A percentile compares a stretch with the other conserved stretches of the same genome.
These are phyloP conservation scores for Clonostachys rhizophaga DNA, from an alignment of 2,329 filamentous ascomycete genomes.

Conservation along the genomic window DNA sequence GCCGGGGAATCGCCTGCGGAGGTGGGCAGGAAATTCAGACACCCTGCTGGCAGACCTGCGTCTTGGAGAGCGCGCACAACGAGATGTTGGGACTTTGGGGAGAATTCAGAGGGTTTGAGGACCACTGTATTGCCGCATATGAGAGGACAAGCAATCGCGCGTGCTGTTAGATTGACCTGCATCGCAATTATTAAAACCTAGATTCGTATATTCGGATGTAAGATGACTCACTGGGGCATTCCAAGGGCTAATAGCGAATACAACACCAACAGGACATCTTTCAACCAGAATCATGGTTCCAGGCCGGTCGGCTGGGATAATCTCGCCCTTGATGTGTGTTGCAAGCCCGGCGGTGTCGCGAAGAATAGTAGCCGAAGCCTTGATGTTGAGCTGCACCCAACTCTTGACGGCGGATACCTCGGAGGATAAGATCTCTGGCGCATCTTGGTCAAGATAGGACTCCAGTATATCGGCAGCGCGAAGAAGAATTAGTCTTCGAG, in stretches of 20 bases:
- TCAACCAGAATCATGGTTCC: slow-evolving; percentile 55
- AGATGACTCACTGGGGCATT: slow-evolving; percentile 16
- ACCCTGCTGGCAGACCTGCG: slow-evolving; percentile 62
- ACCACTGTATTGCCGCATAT: slow-evolving; percentile 54
- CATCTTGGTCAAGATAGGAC: slow-evolving; percentile 15
- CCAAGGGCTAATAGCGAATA: slow-evolving; percentile 68
- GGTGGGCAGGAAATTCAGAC: slow-evolving; percentile 59
- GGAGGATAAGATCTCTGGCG: slow-evolving; percentile 40
- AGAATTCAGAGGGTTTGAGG: slow-evolving; percentile 57
- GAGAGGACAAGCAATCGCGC: slow-evolving; percentile 43
- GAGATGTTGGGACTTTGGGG: slow-evolving; percentile 51
- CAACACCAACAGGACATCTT: slow-evolving; percentile 65
- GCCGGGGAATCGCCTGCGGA: slow-evolving; percentile 50
- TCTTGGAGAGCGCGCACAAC: slow-evolving; percentile 51
- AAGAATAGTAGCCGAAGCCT: slow-evolving; percentile 24
- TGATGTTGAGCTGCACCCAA: slow-evolving; percentile 28
- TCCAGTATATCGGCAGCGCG: slow-evolving; percentile 57
- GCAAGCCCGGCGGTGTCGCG: slow-evolving; percentile 33
- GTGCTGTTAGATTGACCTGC: slow-evolving; percentile 28
- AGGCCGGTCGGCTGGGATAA: slow-evolving; percentile 28
- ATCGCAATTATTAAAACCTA: neutral
- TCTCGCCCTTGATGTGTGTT: slow-evolving; percentile 25
- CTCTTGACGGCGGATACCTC: slow-evolving; percentile 23
- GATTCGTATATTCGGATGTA: no score
- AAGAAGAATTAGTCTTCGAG: slow-evolving; percentile 57